Conservation (phyloP, 495 filamentous ascomycete genomes). For the Penicillium odoratum region DNA sequence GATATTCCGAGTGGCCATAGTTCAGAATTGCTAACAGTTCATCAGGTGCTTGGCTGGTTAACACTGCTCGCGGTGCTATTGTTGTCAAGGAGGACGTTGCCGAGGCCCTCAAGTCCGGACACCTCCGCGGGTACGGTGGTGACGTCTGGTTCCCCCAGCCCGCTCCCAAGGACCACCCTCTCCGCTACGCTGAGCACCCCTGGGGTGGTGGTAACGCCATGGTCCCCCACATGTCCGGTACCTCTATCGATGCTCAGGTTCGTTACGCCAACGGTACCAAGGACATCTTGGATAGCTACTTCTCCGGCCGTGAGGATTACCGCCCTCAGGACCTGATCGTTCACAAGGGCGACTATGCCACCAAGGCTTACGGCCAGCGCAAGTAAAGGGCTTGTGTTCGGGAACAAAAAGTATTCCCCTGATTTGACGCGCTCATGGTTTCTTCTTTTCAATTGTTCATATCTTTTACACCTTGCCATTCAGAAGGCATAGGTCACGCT, state of each 20-base stretch:
- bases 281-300: slow-evolving; percentile 87
- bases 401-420: slow-evolving; percentile 3
- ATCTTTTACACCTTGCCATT: slow-evolving; percentile 14
- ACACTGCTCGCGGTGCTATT: slow-evolving; percentile 97
- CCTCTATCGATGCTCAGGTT: slow-evolving; percentile 95
- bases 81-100: slow-evolving; percentile 99
- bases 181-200: slow-evolving; percentile 90
- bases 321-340: slow-evolving; percentile 90
- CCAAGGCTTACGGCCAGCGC: slow-evolving; percentile 90
- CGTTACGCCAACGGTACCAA: slow-evolving; percentile 89
- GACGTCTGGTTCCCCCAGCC: slow-evolving; percentile 95
- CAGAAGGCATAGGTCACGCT: slow-evolving; percentile 16
- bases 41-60: slow-evolving; percentile 81
- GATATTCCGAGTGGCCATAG: neutral
- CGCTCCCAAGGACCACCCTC: slow-evolving; percentile 89
- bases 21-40: neutral
- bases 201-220: slow-evolving; percentile 97
- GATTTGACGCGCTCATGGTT: slow-evolving; percentile 8
- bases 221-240: slow-evolving; percentile 98
- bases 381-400: slow-evolving; percentile 41
- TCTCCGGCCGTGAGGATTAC: slow-evolving; percentile 84
- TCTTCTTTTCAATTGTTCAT: slow-evolving; percentile 13
- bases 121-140: slow-evolving; percentile 96
- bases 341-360: slow-evolving; percentile 87
- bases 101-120: slow-evolving; percentile 85